Conservation (phyloP, 2,329 filamentous ascomycete genomes). For the Colletotrichum orbiculare region DNA sequence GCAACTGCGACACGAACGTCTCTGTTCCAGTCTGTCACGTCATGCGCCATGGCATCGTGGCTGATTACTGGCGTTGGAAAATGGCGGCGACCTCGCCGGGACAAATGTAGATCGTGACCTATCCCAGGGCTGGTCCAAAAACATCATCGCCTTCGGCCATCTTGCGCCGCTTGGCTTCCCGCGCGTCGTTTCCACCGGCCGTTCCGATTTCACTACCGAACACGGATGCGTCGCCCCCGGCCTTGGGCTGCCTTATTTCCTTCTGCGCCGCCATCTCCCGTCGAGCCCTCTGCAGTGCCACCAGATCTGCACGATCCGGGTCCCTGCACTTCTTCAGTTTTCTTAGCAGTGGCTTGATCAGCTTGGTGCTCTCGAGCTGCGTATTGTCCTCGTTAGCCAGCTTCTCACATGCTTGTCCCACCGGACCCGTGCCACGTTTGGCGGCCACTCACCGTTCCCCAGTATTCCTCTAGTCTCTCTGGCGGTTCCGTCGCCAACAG, state of each 20-base stretch:
- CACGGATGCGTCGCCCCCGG: conserved; percentile 55
- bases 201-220: conserved; percentile 52
- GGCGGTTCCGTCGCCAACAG: conserved; percentile 69
- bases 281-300: conserved; percentile 74
- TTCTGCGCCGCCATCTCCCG: conserved; percentile 62
- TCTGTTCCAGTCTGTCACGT: not conserved
- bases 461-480: conserved; percentile 64
- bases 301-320: conserved; percentile 78
- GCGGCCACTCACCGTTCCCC: conserved; percentile 56
- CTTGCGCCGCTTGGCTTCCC: conserved; percentile 59
- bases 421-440: not conserved
- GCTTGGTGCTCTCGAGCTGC: conserved; percentile 58
- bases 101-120: not conserved
- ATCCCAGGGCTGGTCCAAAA: conserved; percentile 51
- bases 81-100: not conserved
- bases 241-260: conserved; percentile 51
- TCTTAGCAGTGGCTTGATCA: conserved; percentile 69
- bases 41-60: not conserved
- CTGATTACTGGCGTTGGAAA: no score
- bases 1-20: no score
- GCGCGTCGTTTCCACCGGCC: conserved; percentile 38
- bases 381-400: conserved; percentile 43
- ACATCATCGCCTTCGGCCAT: conserved; percentile 55
- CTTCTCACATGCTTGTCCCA: not conserved
- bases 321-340: conserved; percentile 81